Conservation (phyloP, 1,284 basidiomycete genomes). For the Thelephora terrestris region DNA sequence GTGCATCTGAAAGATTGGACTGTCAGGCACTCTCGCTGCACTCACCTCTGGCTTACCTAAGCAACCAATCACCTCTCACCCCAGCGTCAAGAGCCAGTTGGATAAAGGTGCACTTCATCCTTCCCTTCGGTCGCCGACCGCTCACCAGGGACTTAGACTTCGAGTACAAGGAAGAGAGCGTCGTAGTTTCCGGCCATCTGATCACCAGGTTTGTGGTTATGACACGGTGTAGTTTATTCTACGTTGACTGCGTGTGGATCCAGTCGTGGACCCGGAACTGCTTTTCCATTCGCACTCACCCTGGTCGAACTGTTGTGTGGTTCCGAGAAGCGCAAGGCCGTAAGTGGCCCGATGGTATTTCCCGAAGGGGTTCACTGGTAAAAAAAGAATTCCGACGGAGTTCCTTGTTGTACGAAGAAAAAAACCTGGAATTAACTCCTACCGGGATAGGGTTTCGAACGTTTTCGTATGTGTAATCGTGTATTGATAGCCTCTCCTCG, state of each 20-base stretch:
- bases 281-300: constrained; percentile 67
- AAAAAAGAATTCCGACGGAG: not conserved
- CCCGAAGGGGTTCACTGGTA: constrained; percentile 24
- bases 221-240: not conserved
- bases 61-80: constrained; percentile 73
- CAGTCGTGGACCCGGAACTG: constrained; percentile 70
- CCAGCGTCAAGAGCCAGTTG: constrained; percentile 58
- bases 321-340: constrained; percentile 52
- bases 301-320: constrained; percentile 66
- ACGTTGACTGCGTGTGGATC: not conserved
- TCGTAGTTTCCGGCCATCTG: constrained; percentile 67
- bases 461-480: too few species aligned
- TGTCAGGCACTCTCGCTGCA: constrained; percentile 58
- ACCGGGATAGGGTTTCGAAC: too few species aligned
- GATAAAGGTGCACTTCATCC: constrained; percentile 34
- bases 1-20: not conserved
- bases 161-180: constrained; percentile 68
- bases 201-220: constrained; percentile 54
- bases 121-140: not conserved
- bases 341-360: constrained; percentile 71
- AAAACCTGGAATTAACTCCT: too few species aligned
- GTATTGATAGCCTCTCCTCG: too few species aligned
- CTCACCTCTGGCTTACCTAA: constrained; percentile 51
- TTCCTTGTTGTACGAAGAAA: too few species aligned
- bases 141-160: constrained; percentile 38